Evolutionary conservation across 1,284 basidiomycete genomes (phyloP).

Genomic region (Fomitopsis palustris): DNA sequence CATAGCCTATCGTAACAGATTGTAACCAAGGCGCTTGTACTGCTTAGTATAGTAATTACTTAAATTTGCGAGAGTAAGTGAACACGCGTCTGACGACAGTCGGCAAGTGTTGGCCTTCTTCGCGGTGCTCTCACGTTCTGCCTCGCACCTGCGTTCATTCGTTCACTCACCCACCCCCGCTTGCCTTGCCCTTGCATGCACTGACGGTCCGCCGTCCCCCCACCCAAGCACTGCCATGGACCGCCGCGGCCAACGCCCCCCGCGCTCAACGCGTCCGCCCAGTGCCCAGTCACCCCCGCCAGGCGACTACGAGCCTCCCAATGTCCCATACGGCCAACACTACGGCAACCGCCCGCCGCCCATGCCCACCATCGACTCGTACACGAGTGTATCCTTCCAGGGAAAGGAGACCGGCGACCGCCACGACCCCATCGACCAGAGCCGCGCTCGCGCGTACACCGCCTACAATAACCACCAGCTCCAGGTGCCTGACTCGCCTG

Average conservation of each 20-base stretch:
- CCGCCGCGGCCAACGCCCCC: constrained; percentile 36
- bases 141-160: neutral
- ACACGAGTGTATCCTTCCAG: constrained; percentile 61
- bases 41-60: neutral
- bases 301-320: constrained; percentile 30
- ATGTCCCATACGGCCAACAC: constrained; percentile 14
- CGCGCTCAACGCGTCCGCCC: constrained; percentile 35
- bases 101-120: constrained; percentile 2
- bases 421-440: constrained; percentile 47
- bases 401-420: constrained; percentile 65
- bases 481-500: constrained; percentile 35
- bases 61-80: neutral
- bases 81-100: neutral
- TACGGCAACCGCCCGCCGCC: constrained; percentile 14
- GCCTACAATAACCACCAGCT: constrained; percentile 49
- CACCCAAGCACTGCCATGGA: constrained; percentile 25
- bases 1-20: no score
- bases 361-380: constrained; percentile 26
- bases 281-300: constrained; percentile 26
- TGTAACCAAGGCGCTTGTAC: neutral
- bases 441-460: constrained; percentile 43
- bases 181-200: constrained; percentile 19
- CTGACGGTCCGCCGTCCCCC: constrained; percentile 14
- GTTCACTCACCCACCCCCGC: constrained; percentile 1
- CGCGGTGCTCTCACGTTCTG: constrained; percentile 8